These are phyloP conservation scores for Geum urbanum DNA, from an alignment of 306 rosid species.

Conservation along the genomic window DNA sequence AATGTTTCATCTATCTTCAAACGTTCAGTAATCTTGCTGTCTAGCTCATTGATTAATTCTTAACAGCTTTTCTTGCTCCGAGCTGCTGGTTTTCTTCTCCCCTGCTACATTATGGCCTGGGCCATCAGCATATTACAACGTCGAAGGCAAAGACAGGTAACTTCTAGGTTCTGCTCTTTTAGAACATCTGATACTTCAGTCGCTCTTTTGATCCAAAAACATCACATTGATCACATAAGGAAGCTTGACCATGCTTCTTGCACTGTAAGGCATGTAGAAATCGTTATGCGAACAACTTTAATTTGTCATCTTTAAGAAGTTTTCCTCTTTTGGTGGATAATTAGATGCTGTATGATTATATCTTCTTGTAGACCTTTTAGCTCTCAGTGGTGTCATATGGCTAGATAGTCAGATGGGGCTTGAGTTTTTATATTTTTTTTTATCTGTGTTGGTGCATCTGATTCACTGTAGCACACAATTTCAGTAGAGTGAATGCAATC, in stretches of 20 bases:
- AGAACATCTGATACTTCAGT: neutral
- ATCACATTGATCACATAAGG: neutral
- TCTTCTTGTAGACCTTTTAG: neutral
- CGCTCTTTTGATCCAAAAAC: neutral
- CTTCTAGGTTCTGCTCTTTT: slow-evolving; percentile 24
- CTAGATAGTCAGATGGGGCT: neutral
- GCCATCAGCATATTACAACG: slow-evolving; percentile 54
- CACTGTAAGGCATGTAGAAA: slow-evolving; percentile 1
- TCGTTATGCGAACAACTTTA: slow-evolving; percentile 12
- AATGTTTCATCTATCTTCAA: neutral
- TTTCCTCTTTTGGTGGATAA: slow-evolving; percentile 6
- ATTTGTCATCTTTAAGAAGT: slow-evolving; percentile 9
- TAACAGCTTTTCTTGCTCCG: slow-evolving; percentile 55
- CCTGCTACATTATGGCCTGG: slow-evolving; percentile 58
- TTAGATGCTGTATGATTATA: neutral
- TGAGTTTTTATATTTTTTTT: neutral
- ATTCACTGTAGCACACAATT: neutral
- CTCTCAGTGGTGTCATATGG: neutral
- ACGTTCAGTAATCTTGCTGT: slow-evolving; percentile 7
- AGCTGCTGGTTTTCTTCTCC: slow-evolving; percentile 57
- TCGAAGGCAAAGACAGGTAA: slow-evolving; percentile 60
- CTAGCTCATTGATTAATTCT: slow-evolving; percentile 19
- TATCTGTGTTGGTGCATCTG: slow-evolving; percentile 2
- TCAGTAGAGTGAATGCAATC: neutral
- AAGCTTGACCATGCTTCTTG: slow-evolving; percentile 10